A percentile compares a stretch with the other conserved stretches of the same genome.
Evolutionary conservation across 208 protist genomes (phyloP).

Genomic region (Crithidia mellificae): DNA sequence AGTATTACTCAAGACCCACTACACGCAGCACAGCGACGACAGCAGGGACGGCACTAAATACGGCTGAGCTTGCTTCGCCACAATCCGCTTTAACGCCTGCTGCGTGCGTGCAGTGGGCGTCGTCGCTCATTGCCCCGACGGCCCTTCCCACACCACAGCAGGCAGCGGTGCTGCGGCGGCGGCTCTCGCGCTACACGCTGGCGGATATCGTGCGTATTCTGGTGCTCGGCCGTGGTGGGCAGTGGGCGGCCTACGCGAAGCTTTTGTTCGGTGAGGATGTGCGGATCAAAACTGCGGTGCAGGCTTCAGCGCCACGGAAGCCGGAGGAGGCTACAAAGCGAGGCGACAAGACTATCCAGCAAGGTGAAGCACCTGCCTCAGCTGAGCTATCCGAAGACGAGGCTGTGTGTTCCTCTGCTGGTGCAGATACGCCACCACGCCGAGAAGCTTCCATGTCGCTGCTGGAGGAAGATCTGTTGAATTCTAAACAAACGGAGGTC

Average conservation of each 20-base stretch:
- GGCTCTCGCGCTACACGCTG: slow-evolving; percentile 23
- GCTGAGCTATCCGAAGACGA: too few relatives aligned
- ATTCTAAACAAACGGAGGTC: too few relatives aligned
- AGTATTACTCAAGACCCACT: too few relatives aligned
- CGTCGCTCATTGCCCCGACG: slow-evolving; percentile 11
- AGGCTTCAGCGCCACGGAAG: too few relatives aligned
- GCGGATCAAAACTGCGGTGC: too few relatives aligned
- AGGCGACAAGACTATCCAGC: too few relatives aligned
- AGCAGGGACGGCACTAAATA: too few relatives aligned
- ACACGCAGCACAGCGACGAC: not conserved
- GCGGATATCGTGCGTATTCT: slow-evolving; percentile 24
- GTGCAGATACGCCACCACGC: not conserved
- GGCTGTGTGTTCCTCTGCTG: not conserved
- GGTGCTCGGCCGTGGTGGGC: slow-evolving; percentile 32
- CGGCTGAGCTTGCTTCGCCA: not conserved
- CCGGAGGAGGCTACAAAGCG: too few relatives aligned
- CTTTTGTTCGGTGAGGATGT: slow-evolving; percentile 24
- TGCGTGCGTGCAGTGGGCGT: slow-evolving; percentile 18
- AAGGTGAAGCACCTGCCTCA: too few relatives aligned
- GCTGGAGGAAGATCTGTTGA: slow-evolving; percentile 5
- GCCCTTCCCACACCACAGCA: slow-evolving; percentile 20
- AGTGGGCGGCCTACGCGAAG: slow-evolving; percentile 8
- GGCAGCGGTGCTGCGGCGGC: slow-evolving; percentile 26
- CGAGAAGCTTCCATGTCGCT: slow-evolving; percentile 18
- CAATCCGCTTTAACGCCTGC: not conserved